Conservation (phyloP, 805 yeast genomes). For the Starmerella tilneyi region DNA sequence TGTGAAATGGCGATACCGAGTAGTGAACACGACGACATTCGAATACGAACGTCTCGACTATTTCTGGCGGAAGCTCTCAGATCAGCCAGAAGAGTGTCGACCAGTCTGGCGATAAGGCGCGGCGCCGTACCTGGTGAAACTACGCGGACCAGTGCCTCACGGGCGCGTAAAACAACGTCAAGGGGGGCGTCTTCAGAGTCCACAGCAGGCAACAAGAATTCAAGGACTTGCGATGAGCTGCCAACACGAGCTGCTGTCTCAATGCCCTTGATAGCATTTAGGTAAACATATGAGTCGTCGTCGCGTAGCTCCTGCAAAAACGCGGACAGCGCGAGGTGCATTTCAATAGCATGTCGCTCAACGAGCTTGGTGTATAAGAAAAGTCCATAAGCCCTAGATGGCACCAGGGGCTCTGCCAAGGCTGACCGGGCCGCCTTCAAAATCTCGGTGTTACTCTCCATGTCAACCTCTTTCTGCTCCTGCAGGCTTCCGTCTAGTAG, state of each 20-base stretch:
- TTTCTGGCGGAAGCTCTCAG: conserved; percentile 15
- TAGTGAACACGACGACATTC: conserved; percentile 82
- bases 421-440: conserved; percentile 54
- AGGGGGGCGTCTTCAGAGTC: conserved; percentile 28
- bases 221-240: conserved; percentile 8
- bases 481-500: conserved; percentile 12
- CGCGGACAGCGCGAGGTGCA: conserved; percentile 48
- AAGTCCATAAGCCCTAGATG: conserved; percentile 80
- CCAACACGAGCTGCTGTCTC: conserved; percentile 32
- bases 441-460: conserved; percentile 11
- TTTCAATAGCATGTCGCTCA: conserved; percentile 36
- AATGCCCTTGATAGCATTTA: conserved; percentile 74
- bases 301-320: conserved; percentile 60
- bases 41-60: conserved; percentile 43
- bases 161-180: conserved; percentile 66
- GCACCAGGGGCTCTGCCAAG: conserved; percentile 67
- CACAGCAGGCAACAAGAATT: conserved; percentile 3
- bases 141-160: conserved; percentile 64
- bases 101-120: conserved; percentile 30
- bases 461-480: conserved; percentile 15
- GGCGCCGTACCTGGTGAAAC: conserved; percentile 33
- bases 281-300: conserved; percentile 75
- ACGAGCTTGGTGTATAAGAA: conserved; percentile 50
- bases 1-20: conserved; percentile 59
- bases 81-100: conserved; percentile 27